Conservation (phyloP, 2,329 filamentous ascomycete genomes). For the Pseudogymnoascus sp. region DNA sequence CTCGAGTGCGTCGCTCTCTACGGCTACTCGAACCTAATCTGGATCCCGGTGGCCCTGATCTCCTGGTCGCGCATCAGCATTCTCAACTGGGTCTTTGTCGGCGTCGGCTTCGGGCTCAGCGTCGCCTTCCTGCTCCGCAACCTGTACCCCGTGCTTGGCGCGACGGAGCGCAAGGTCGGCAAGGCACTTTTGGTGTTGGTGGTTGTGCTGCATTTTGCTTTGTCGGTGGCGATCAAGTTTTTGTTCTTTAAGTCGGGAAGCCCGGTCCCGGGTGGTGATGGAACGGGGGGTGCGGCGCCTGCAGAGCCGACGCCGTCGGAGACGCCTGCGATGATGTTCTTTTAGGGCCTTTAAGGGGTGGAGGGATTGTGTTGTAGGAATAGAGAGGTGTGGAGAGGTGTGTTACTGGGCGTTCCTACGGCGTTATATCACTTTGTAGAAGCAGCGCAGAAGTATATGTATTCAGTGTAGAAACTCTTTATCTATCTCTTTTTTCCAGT, state of each 20-base stretch:
- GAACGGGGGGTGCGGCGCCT: not conserved
- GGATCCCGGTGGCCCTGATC: constrained; percentile 89
- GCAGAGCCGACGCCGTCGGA: not conserved
- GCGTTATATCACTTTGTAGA: not conserved
- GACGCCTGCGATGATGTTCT: constrained; percentile 2
- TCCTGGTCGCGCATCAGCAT: constrained; percentile 80
- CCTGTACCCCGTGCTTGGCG: constrained; percentile 82
- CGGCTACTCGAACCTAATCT: constrained; percentile 93
- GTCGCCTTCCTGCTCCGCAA: constrained; percentile 79
- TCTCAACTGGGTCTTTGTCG: constrained; percentile 91
- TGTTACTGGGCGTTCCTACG: not conserved
- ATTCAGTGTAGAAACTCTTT: not conserved
- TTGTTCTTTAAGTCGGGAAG: constrained; percentile 86
- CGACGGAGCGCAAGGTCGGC: constrained; percentile 85
- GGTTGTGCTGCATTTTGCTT: constrained; percentile 74
- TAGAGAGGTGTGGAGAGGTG: not conserved
- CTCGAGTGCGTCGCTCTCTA: constrained; percentile 94
- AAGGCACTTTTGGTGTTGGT: constrained; percentile 81
- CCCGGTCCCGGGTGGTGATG: constrained; percentile 30
- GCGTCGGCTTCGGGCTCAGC: constrained; percentile 73
- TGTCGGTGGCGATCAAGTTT: constrained; percentile 90
- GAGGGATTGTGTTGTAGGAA: not conserved
- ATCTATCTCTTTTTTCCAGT: not conserved
- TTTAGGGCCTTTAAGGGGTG: not conserved
- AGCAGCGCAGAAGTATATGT: not conserved